Base-by-base conservation (phyloP, 2,329 filamentous ascomycete genomes). In the Colletotrichum musicola region DNA sequence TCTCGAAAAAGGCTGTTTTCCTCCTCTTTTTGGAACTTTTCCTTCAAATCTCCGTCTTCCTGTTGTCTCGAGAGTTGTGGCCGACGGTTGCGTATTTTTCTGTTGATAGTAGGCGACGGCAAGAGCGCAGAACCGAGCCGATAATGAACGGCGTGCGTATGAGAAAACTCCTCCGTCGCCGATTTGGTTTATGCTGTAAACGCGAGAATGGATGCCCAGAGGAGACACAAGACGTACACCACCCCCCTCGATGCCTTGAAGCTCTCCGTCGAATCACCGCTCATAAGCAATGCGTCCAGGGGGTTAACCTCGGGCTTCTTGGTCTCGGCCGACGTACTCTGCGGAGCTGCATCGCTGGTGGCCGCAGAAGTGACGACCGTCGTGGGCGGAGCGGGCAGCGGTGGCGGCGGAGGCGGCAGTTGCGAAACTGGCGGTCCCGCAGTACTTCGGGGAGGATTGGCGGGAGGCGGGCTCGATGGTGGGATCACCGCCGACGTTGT, bases 231-330 rank as follows among this genome's bases (percentile, higher is more conserved):
- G n/a, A 0, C 6, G 13, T 49, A 5, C 22, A 25, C 2, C 5
- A 42, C 1, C 6, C 7, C 44, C 13, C 3, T 4, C 2, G 46
- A 40, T 30, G 6, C 10, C 12, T 12, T 30, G 16, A 16, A 13
- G 6, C 18, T n/a, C 20, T 27, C 42, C 1, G 4, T 9, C 14
- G 50, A 9, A 16, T 18, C 64, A 4, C 62, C 46, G 54, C 55
- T 68, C 10, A 64, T 51, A n/a, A 68, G 64, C 47, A 68, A 58
- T 30, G 64, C 54, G 14, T 68, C 64, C 12, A 68, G 40, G 40
- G 64, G 64, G 20, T 68, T 68, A n/a, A 68, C 54, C 47, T 61
- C 46, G 38, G 64, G 38, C 12, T 35, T 65, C 4, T 25, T 10
- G 14, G 57, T 42, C 18, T 49, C 56, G 4, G 44, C 47, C 30